Percentiles rank a stretch among this genome's conserved stretches.
These are phyloP conservation scores for Phalaenopsis equestris DNA, from an alignment of 106 monocot genomes.

Conservation along the genomic window DNA sequence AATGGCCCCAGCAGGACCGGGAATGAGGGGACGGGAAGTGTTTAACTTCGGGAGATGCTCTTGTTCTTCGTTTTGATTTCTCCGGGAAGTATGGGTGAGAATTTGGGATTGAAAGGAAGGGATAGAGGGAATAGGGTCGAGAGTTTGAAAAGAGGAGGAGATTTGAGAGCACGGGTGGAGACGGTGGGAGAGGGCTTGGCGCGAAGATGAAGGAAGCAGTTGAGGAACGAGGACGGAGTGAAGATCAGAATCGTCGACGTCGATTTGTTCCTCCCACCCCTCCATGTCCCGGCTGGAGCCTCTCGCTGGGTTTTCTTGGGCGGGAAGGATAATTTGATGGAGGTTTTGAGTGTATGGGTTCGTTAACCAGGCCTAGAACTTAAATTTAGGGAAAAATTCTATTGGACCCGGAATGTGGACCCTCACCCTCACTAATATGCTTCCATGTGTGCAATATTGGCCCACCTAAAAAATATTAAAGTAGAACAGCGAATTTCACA, in stretches of 20 bases:
- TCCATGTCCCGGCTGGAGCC: neutral
- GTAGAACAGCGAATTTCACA: too few relatives aligned
- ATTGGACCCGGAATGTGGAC: too few relatives aligned
- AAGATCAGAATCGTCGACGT: conserved; percentile 68
- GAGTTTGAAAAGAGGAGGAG: conserved; percentile 25
- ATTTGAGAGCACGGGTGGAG: conserved; percentile 18
- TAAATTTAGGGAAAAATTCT: too few relatives aligned
- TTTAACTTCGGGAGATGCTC: neutral
- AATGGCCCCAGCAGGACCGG: conserved; percentile 58
- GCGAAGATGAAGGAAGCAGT: conserved; percentile 4
- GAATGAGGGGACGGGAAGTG: conserved; percentile 23
- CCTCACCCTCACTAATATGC: too few relatives aligned
- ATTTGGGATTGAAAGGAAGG: conserved; percentile 1
- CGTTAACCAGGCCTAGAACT: too few relatives aligned
- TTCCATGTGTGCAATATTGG: too few relatives aligned
- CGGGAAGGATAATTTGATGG: neutral
- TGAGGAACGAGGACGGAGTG: conserved; percentile 7
- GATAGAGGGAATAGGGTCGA: neutral
- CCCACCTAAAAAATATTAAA: too few relatives aligned
- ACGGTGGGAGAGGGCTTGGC: neutral
- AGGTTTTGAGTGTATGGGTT: too few relatives aligned
- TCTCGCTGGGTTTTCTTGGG: neutral
- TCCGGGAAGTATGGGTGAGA: neutral
- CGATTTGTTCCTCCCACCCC: conserved; percentile 44
- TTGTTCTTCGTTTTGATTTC: neutral